Conservation (phyloP, 176 grass and related monocot genomes). For the Sorghum bicolor region Sorghum_bicolor_NCBIv3 NC_012870.2:61775501-61776000, state of each 20-base stretch:
- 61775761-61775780: not conserved
- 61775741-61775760: not conserved
- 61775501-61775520: slow-evolving; percentile 73
- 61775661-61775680: no score
- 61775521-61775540: slow-evolving; percentile 51
- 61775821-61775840: not conserved
- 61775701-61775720: not conserved
- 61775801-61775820: not conserved
- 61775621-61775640: no score
- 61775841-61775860: not conserved
- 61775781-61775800: not conserved
- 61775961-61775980: not conserved
- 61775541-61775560: not conserved
- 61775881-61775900: not conserved
- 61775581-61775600: not conserved
- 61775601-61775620: no score
- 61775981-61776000: not conserved
- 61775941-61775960: not conserved
- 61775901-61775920: not conserved
- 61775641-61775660: no score
- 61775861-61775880: no score
- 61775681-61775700: not conserved
- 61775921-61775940: not conserved
- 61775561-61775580: not conserved
- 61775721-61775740: not conserved